Evolutionary conservation across 176 grass and related monocot species (phyloP), one percentile per base, ranked within the genome.

Genomic region (Hsuehochloa calcarea): DNA sequence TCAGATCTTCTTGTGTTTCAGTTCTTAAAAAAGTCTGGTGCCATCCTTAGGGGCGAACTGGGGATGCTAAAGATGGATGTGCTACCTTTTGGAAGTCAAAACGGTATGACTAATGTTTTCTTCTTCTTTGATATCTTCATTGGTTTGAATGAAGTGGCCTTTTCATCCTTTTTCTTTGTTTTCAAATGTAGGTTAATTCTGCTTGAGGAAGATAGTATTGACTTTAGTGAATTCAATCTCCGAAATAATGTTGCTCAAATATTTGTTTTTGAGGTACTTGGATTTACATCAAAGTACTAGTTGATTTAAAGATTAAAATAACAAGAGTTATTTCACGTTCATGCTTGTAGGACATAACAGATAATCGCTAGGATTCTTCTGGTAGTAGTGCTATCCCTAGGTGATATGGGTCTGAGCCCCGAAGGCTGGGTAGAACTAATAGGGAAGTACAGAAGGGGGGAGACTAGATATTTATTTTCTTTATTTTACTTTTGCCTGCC

Each of bases 181-280:
- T 77, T 19, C 82, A 70, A 41, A 58, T 93, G 79, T 85, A 97
- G 95, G 83, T 88, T 97, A 44, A 78, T 29, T 60, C 82, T 97
- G 85, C 81, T 94, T 88, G 95, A 94, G 71, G 95, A 89, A 78
- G 90, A 91, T 75, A 91, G 75, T 84, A 93, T 95, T 82, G 89
- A 97, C 55, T 97, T 95, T 83, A 97, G 79, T 80, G 75, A 80
- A 85, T 91, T 90, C 84, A 90, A 88, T 78, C 95, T 97, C 19
- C 87, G 86, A 79, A 86, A 97, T 90, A 97, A 97, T 87, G 92
- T 95, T 80, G 95, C 95, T 80, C 92, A 95, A 85, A 70, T 97
- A 82, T 87, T 91, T 88, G 90, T 97, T 80, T 90, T 97, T 77
- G 90, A 97, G 95, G 95, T 97, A 92, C 15, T 50, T 90, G n/a